Evolutionary conservation across 2,329 filamentous ascomycete species (phyloP), one percentile per base, ranked within the genome.

Genomic region (Sporothrix pseudoabietina): DNA sequence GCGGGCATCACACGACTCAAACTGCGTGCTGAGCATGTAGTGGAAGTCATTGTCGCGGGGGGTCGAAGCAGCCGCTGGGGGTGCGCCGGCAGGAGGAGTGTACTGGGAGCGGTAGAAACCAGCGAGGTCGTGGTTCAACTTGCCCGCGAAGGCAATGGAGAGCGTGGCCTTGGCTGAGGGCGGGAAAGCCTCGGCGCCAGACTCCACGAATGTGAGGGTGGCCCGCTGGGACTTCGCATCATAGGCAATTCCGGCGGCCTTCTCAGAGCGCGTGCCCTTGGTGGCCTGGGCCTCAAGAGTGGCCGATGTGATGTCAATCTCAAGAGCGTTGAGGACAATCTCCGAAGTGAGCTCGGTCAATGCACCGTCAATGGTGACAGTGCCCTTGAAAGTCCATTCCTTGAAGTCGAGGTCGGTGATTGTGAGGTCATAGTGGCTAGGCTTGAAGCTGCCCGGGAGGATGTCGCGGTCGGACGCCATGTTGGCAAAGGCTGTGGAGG

Each of bases 1-100:
- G 76, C 96, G 91, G 75, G 96, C 96, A 83, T 99, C 96, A 79
- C 94, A 97, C 63, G 94, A 92, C 85, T 99, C 96, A 80, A 99
- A 99, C 81, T 99, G 96, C 68, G 96, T 99, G 85, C 93, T 97
- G 82, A 97, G 86, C 92, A 95, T 94, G 80, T 88, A 88, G 81
- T 89, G 88, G 80, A 86, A 88, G 78, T 90, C 86, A 65, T 86
- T 86, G 76, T 91, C 94, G 79, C 87, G 91, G 39, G 94, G 92
- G 1, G 97, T 94, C 14, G 93, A 94, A 57, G 90, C 84, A 66
- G 92, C 88, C 7, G 94, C 88, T 47, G 91, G 85, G 54, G 87
- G 89, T 71, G 88, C 84, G 16, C 63, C 73, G 22, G 61, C 72
- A 1, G 73, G 57, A 14, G 94, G 93, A 85, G 94, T 97, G 84